These are phyloP conservation scores for Vicia sativa DNA, from an alignment of 306 rosid species.

Conservation along the genomic window DNA sequence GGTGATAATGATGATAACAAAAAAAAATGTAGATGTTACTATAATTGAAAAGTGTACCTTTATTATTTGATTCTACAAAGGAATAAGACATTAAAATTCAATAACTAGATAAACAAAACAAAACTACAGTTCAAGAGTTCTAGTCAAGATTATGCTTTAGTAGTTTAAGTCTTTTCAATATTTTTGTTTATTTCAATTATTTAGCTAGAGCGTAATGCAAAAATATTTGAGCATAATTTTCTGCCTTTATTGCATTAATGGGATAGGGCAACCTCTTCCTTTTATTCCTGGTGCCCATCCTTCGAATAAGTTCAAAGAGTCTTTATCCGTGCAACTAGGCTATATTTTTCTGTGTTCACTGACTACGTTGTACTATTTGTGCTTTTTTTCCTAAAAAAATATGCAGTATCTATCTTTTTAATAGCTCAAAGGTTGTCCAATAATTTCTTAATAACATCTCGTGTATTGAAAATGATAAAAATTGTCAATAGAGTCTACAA, in stretches of 20 bases:
- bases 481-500: conserved; percentile 2
- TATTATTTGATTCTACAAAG: conserved; percentile 2
- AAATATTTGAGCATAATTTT: neutral
- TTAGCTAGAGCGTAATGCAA: conserved; percentile 11
- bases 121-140: conserved; percentile 15
- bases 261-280: no score
- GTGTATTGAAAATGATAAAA: neutral
- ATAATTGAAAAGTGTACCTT: neutral
- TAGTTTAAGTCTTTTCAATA: neutral
- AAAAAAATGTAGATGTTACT: conserved; percentile 2
- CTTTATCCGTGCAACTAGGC: neutral
- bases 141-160: neutral
- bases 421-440: conserved; percentile 1
- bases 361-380: neutral
- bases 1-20: neutral
- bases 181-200: neutral
- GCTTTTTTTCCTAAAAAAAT: neutral
- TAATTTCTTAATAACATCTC: neutral
- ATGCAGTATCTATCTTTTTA: neutral
- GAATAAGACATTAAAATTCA: neutral
- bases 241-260: no score
- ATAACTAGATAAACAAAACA: conserved; percentile 14
- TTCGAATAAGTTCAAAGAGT: neutral
- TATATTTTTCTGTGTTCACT: neutral
- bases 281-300: conserved; percentile 14